These are phyloP conservation scores for Penicillium cosmopolitanum DNA, from an alignment of 495 filamentous ascomycete species.

Conservation along the genomic window DNA sequence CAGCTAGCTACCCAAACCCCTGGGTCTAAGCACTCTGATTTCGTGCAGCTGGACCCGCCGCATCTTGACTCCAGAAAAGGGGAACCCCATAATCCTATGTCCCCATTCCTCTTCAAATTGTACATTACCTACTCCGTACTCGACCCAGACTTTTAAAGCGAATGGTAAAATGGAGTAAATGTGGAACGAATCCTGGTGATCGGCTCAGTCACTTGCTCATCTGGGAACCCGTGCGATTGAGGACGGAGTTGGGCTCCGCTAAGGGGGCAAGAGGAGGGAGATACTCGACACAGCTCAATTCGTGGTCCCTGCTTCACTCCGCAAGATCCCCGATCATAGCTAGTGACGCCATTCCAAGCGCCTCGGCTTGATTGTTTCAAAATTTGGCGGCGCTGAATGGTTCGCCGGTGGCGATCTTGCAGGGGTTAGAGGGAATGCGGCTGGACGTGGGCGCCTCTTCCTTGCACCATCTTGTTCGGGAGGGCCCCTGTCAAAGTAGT, in stretches of 20 bases:
- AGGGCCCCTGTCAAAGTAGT: background rate
- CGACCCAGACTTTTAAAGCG: background rate
- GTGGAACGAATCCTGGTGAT: conserved; percentile 16
- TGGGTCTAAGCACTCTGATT: conserved; percentile 15
- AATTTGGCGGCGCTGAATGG: conserved; percentile 6
- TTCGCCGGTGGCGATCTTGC: conserved; percentile 11
- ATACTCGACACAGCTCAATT: conserved; percentile 5
- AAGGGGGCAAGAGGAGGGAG: conserved; percentile 11
- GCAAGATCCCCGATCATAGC: conserved; percentile 24
- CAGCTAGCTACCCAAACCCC: conserved; percentile 11
- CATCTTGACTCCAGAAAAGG: conserved; percentile 28
- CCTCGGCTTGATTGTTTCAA: conserved; percentile 12
- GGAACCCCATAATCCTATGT: conserved; percentile 8
- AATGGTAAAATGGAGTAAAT: conserved; percentile 10
- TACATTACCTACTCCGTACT: background rate
- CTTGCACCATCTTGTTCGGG: background rate
- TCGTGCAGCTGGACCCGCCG: conserved; percentile 25
- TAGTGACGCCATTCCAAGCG: conserved; percentile 20
- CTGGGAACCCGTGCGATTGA: conserved; percentile 16
- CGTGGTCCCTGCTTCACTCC: conserved; percentile 26
- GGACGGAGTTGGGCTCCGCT: conserved; percentile 18
- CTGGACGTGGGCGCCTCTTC: conserved; percentile 1
- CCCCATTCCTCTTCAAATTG: background rate
- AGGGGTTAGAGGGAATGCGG: conserved; percentile 9
- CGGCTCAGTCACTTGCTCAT: conserved; percentile 26